Conservation (phyloP, 2,329 filamentous ascomycete species). For the Bipolaris cookei region DNA sequence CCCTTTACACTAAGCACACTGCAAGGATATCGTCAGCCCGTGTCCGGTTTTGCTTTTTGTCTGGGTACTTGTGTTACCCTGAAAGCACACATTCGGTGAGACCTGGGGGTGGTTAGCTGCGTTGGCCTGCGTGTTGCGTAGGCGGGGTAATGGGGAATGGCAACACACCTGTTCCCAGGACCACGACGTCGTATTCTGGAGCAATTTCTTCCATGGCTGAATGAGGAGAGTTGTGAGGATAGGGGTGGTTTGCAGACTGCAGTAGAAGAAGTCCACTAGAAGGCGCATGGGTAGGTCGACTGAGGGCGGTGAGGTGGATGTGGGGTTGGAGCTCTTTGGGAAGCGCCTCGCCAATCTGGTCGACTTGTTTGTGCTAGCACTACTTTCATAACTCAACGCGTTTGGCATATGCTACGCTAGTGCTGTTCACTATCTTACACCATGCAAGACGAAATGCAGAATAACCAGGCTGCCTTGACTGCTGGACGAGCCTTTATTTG, state of each 20-base stretch:
- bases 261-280: constrained; percentile 31
- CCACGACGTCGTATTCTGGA: constrained; percentile 97
- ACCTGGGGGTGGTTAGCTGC: constrained; percentile 62
- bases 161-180: constrained; percentile 89
- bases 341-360: constrained; percentile 32
- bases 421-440: constrained; percentile 16
- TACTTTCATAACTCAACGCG: constrained; percentile 19
- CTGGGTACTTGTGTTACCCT: constrained; percentile 65
- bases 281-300: constrained; percentile 25
- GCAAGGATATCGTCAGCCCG: constrained; percentile 31
- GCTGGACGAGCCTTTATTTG: not conserved
- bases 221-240: constrained; percentile 16
- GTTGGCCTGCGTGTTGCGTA: constrained; percentile 15
- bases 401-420: constrained; percentile 13
- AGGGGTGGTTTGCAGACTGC: constrained; percentile 25
- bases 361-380: constrained; percentile 16
- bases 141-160: constrained; percentile 52
- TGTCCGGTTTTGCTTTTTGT: not conserved
- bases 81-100: constrained; percentile 99
- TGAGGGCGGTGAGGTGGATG: constrained; percentile 38
- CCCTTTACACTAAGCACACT: constrained; percentile 97
- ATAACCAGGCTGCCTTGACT: not conserved
- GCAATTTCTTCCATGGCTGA: constrained; percentile 93
- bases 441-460: constrained; percentile 9
- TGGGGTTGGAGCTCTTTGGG: constrained; percentile 38